Evolutionary conservation across 441 rosid species (phyloP).

Genomic region (Metrosideros polymorpha): DNA sequence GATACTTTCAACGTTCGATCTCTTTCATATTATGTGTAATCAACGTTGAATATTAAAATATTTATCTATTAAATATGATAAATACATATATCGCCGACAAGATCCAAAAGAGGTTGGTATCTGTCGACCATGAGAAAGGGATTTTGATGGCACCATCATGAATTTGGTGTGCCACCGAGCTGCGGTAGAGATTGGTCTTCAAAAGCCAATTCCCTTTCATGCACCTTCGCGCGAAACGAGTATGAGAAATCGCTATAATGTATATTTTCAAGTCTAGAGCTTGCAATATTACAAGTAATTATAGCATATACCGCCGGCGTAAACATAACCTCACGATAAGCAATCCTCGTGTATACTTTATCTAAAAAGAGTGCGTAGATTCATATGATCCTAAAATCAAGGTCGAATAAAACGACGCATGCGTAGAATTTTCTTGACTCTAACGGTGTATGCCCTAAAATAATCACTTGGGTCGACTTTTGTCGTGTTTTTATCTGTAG

Average conservation of each 20-base stretch:
- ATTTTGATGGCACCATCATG: neutral
- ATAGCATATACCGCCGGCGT: neutral
- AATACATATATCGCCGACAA: rapidly evolving
- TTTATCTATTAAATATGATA: neutral
- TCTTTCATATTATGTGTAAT: neutral
- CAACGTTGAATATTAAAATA: neutral
- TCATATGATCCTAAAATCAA: neutral
- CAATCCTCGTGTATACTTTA: neutral
- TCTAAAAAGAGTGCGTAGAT: neutral
- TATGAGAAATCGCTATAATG: neutral
- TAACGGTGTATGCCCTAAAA: neutral
- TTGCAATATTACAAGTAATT: neutral
- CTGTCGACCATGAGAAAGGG: rapidly evolving
- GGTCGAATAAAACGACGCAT: neutral
- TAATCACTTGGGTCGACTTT: neutral
- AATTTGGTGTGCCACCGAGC: neutral
- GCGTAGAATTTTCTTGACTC: neutral
- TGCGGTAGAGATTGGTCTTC: neutral
- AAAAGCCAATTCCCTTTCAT: neutral
- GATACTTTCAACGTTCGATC: neutral
- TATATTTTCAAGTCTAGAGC: neutral
- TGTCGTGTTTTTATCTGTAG: neutral
- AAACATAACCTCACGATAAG: neutral
- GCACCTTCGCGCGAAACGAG: neutral
- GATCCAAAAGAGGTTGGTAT: neutral